Percentiles rank a stretch among this genome's conserved stretches.
These are phyloP conservation scores for Vicia faba DNA, from an alignment of 306 rosid genomes.

Conservation along the genomic window DNA sequence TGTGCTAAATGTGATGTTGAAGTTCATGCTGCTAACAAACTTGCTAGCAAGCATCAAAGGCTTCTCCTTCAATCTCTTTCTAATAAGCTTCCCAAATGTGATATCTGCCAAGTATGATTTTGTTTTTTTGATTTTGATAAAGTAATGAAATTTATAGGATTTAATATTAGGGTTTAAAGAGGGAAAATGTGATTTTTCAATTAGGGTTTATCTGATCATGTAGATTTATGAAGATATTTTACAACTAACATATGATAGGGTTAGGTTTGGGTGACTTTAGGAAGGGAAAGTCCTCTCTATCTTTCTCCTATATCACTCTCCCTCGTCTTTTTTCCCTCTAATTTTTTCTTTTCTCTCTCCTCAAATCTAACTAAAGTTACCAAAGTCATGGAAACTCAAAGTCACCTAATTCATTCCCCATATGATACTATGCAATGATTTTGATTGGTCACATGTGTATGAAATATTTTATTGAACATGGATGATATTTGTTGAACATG, in stretches of 20 bases:
- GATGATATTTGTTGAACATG: neutral
- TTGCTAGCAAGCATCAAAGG: constrained; percentile 97
- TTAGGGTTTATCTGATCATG: neutral
- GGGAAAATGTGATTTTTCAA: neutral
- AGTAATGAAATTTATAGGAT: neutral
- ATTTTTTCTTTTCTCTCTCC: too few relatives aligned
- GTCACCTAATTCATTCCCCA: too few relatives aligned
- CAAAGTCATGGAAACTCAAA: too few relatives aligned
- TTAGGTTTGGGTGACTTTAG: too few relatives aligned
- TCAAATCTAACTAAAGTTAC: too few relatives aligned
- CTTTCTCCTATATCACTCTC: too few relatives aligned
- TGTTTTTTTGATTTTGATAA: neutral
- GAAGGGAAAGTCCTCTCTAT: too few relatives aligned
- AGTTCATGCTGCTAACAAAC: constrained; percentile 97
- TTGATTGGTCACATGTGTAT: neutral
- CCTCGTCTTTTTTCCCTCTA: too few relatives aligned
- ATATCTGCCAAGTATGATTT: constrained; percentile 71
- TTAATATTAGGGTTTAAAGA: neutral
- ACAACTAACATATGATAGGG: too few relatives aligned
- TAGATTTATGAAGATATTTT: neutral
- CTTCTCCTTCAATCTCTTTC: constrained; percentile 83
- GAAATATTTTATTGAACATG: constrained; percentile 6
- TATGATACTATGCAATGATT: neutral
- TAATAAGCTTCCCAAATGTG: constrained; percentile 88
- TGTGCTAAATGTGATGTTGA: constrained; percentile 91